Evolutionary conservation across 176 grass and related monocot species (phyloP), one percentile per base, ranked within the genome.

Genomic region (Aegilops sharonensis): DNA sequence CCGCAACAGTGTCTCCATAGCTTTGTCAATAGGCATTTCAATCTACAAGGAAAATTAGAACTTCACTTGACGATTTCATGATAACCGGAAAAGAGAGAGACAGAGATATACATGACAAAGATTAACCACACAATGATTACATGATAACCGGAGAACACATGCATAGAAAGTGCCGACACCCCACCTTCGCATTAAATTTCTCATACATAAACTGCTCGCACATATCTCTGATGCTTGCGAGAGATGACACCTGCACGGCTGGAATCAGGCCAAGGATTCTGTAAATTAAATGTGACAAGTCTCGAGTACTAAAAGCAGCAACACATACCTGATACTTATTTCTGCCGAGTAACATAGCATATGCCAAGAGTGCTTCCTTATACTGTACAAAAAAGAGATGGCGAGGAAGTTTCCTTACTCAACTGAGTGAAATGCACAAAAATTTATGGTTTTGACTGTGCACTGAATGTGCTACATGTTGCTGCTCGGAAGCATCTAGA

Each of bases 401-500:
- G 5, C 2, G 7, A 9, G 37, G 37, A 5, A 5, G 5, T 39
- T 8, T 39, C 5, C 6, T 39, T 39, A 5, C 37, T 39, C 37
- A 39, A 39, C 6, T 34, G 37, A 39, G 37, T 39, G 30, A 39
- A 39, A 39, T 39, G 37, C 37, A 8, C 5, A 39, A 39, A 34
- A n/a, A 0, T 31, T 0, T 8, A 37, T 17, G 54, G 2, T 84
- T 66, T 54, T 60, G 18, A 0, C 10, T 67, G 40, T 50, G 23
- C 9, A 70, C 10, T 50, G 24, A 69, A 82, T 48, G 68, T 78
- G 68, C 70, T 88, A 98, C 96, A 91, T 98, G 91, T 72, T 98
- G 96, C 88, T 98, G 96, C 85, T 95, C 91, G 11, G 96, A 98
- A 88, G 96, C 96, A 91, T 98, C 96, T 0, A 98, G 78, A 83